Percentiles rank a stretch among this genome's conserved stretches.
Evolutionary conservation across 306 rosid species (phyloP).

Genomic region (Alnus rubra): DNA sequence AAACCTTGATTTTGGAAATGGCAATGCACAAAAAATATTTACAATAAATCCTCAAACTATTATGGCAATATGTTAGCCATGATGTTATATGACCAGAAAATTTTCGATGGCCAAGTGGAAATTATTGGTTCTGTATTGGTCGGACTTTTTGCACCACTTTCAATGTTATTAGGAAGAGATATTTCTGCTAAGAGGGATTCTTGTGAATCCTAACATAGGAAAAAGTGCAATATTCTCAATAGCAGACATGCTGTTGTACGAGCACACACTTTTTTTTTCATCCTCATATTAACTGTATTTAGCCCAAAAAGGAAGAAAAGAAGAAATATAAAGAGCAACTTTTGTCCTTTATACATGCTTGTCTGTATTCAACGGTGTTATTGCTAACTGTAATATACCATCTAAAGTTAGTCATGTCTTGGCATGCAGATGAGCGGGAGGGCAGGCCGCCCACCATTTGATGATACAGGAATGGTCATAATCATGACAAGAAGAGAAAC

Average conservation of each 20-base stretch:
- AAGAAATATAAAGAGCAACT: not conserved
- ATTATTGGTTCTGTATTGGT: not conserved
- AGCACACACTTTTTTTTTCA: not conserved
- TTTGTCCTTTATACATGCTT: not conserved
- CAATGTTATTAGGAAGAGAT: not conserved
- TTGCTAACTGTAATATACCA: constrained; percentile 6
- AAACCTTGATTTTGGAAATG: not conserved
- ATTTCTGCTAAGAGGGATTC: constrained; percentile 2
- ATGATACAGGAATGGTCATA: constrained; percentile 95
- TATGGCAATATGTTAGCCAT: constrained; percentile 1
- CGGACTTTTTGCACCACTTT: not conserved
- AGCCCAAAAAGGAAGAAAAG: not conserved
- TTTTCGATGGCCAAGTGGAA: constrained; percentile 10
- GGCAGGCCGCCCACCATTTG: constrained; percentile 99
- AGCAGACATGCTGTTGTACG: not conserved
- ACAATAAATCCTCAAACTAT: not conserved
- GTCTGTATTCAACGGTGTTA: not conserved
- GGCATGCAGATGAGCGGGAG: constrained; percentile 85
- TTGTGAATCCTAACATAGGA: not conserved
- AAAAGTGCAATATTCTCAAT: not conserved
- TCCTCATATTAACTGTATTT: constrained; percentile 3
- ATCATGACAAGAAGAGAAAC: constrained; percentile 98
- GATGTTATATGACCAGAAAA: constrained; percentile 12
- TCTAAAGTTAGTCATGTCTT: constrained; percentile 1
- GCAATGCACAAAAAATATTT: not conserved